These are phyloP conservation scores for Brassica incana DNA, from an alignment of 345 rosid species.

Conservation along the genomic window DNA sequence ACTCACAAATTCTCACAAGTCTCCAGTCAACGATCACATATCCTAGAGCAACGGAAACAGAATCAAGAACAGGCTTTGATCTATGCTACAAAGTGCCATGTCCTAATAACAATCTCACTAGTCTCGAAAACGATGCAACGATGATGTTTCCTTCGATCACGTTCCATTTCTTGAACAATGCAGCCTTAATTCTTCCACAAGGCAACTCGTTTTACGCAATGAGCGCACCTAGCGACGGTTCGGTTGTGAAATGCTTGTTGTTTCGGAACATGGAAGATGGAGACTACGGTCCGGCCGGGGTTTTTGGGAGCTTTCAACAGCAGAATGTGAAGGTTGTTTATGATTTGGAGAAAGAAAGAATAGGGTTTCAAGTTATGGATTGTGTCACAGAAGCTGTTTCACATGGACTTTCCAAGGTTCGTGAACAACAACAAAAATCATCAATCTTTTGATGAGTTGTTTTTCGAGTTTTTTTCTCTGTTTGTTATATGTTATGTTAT, in stretches of 20 bases:
- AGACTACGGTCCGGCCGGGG: conserved; percentile 72
- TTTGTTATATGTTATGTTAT: conserved; percentile 8
- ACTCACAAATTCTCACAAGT: conserved; percentile 57
- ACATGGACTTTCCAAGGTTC: conserved; percentile 51
- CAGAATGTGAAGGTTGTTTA: conserved; percentile 75
- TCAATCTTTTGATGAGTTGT: background rate
- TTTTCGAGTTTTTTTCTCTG: background rate
- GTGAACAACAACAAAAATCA: conserved; percentile 3
- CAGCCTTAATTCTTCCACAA: conserved; percentile 58
- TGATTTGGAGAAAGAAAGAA: conserved; percentile 72
- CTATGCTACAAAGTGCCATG: conserved; percentile 77
- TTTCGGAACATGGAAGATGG: conserved; percentile 72
- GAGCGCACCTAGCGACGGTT: conserved; percentile 66
- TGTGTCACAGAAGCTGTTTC: conserved; percentile 62
- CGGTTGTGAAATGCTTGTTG: conserved; percentile 69
- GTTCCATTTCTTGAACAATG: conserved; percentile 74
- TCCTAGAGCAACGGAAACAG: conserved; percentile 62
- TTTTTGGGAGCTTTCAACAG: conserved; percentile 86
- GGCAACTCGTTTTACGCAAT: conserved; percentile 66
- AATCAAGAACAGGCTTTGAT: conserved; percentile 62
- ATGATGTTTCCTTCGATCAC: conserved; percentile 57
- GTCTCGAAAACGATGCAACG: conserved; percentile 24
- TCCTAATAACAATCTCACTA: conserved; percentile 49
- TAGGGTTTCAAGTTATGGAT: conserved; percentile 78
- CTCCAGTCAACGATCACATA: conserved; percentile 48